These are phyloP conservation scores for Xylaria sp. DNA, from an alignment of 2,329 filamentous ascomycete species.

Conservation along the genomic window DNA sequence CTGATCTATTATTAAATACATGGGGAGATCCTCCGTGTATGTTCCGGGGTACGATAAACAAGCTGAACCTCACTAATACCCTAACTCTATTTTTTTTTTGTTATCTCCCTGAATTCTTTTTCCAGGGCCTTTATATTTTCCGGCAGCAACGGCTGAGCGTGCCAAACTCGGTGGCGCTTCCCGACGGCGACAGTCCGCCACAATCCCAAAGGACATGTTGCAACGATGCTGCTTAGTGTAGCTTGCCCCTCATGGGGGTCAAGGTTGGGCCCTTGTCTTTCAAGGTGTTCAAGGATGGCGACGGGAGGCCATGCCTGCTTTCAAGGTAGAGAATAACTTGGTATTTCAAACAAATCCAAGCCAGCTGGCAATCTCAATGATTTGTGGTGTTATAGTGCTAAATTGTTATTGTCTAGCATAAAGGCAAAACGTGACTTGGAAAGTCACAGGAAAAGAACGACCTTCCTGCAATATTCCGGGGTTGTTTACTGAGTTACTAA, in stretches of 20 bases:
- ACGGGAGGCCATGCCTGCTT: not conserved
- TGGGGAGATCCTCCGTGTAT: conserved; percentile 3
- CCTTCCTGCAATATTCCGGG: conserved; percentile 25
- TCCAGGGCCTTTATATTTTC: not conserved
- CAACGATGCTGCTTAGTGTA: conserved; percentile 20
- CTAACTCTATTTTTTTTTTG: not conserved
- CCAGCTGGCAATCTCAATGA: not conserved
- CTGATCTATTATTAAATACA: conserved; percentile 17
- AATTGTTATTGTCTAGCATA: not conserved
- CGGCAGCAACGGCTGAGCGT: conserved; percentile 19
- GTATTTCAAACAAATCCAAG: not conserved
- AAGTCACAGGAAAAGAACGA: not conserved
- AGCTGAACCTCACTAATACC: conserved; percentile 5
- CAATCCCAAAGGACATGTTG: conserved; percentile 20
- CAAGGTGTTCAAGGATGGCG: conserved; percentile 3
- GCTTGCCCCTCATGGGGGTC: conserved; percentile 17
- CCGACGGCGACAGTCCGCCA: conserved; percentile 20
- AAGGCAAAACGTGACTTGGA: not conserved
- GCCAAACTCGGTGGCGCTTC: conserved; percentile 21
- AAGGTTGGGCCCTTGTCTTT: conserved; percentile 10
- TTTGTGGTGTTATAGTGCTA: not conserved
- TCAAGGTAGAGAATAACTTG: not conserved
- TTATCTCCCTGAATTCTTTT: not conserved
- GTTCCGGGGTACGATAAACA: not conserved
- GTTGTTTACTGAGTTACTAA: no score